phyloP scores from a whole-genome alignment of 2,329 filamentous ascomycete genomes.

The Fusarium sp. region DNA sequence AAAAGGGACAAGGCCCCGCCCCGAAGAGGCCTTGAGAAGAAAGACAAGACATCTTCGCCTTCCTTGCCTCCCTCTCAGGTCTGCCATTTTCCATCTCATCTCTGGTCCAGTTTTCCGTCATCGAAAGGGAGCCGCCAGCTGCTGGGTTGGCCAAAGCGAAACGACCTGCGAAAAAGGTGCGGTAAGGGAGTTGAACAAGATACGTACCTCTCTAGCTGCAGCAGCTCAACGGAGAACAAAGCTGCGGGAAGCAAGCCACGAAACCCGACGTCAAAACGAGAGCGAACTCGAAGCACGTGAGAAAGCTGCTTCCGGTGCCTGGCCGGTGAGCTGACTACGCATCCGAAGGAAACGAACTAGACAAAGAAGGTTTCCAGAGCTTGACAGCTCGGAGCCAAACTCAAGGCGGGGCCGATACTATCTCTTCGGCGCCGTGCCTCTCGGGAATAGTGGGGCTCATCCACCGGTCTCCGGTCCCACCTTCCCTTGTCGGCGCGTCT shows the following conservation, averaged over 20 bases:
- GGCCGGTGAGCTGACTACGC: not conserved
- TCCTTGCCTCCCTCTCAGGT: constrained; percentile 11
- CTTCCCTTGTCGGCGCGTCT: constrained; percentile 5
- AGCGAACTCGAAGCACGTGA: constrained; percentile 25
- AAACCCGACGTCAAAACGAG: constrained; percentile 15
- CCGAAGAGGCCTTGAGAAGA: constrained; percentile 14
- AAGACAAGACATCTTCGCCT: constrained; percentile 29
- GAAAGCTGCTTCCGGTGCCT: not conserved
- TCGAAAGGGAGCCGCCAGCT: constrained; percentile 36
- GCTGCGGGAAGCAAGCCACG: not conserved
- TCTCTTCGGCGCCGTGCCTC: not conserved
- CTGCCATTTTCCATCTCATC: constrained; percentile 9
- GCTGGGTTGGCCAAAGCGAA: constrained; percentile 38
- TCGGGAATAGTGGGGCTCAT: constrained; percentile 19
- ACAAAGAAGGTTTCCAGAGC: not conserved
- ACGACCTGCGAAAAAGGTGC: constrained; percentile 25
- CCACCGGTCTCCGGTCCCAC: constrained; percentile 13
- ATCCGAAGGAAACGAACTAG: not conserved
- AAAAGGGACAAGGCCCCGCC: constrained; percentile 42
- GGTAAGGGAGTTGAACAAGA: constrained; percentile 30
- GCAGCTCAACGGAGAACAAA: constrained; percentile 1
- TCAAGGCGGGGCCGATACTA: constrained; percentile 24
- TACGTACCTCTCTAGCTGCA: constrained; percentile 28
- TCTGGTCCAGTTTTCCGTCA: constrained; percentile 32
- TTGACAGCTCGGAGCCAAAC: not conserved